These are phyloP conservation scores for Aquilaria sinensis DNA, from an alignment of 345 rosid species.

Conservation along the genomic window DNA sequence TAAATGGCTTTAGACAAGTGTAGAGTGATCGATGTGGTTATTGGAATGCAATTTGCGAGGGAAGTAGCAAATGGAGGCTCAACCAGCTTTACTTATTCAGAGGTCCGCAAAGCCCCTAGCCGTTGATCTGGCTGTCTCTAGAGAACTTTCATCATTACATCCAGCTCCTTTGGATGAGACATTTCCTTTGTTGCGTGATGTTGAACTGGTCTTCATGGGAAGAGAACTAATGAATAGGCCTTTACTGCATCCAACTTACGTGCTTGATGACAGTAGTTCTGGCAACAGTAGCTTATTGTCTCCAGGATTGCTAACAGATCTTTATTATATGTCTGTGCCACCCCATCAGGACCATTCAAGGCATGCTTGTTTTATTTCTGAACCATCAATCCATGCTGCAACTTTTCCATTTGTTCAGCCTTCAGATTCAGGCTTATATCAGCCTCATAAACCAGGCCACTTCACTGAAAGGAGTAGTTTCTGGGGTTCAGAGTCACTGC, in stretches of 20 bases:
- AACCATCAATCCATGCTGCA: constrained; percentile 28
- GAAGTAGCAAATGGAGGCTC: constrained; percentile 36
- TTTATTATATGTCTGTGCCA: constrained; percentile 44
- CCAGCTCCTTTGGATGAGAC: constrained; percentile 35
- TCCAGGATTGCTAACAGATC: constrained; percentile 52
- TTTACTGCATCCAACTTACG: constrained; percentile 29
- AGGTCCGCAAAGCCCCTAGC: constrained; percentile 45
- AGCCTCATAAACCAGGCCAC: constrained; percentile 26
- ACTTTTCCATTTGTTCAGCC: constrained; percentile 21
- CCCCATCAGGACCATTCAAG: constrained; percentile 38
- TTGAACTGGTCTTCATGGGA: constrained; percentile 35
- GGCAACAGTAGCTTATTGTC: constrained; percentile 58
- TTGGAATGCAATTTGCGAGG: too few relatives aligned
- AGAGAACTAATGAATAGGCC: constrained; percentile 31
- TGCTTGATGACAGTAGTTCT: constrained; percentile 36
- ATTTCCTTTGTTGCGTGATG: constrained; percentile 30
- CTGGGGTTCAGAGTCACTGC: constrained; percentile 44
- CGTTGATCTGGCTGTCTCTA: constrained; percentile 35
- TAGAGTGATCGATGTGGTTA: too few relatives aligned
- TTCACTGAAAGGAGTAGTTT: constrained; percentile 33
- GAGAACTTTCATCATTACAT: constrained; percentile 37
- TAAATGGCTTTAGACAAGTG: too few relatives aligned
- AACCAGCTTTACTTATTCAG: constrained; percentile 33
- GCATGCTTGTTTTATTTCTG: constrained; percentile 30
- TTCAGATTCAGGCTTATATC: constrained; percentile 34